phyloP scores from a whole-genome alignment of 2,329 filamentous ascomycete species.

The Penicillium sp. region DNA sequence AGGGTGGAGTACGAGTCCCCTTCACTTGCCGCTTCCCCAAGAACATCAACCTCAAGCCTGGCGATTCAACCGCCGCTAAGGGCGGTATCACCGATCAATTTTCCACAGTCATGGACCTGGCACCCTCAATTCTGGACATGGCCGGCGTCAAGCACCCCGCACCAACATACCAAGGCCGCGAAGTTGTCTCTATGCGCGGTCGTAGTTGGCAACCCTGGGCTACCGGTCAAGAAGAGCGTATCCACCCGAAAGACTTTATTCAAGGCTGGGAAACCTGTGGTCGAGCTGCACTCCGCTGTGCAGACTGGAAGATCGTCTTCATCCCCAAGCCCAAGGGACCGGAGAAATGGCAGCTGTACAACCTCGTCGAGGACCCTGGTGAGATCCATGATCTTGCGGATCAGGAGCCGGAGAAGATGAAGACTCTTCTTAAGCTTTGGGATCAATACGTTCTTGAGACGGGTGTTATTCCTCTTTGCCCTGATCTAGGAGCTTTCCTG shows the following conservation, averaged over 20 bases:
- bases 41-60: slow-evolving; percentile 18
- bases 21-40: slow-evolving; percentile 50
- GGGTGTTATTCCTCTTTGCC: slow-evolving; percentile 60
- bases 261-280: slow-evolving; percentile 60
- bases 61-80: slow-evolving; percentile 21
- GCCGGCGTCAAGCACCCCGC: slow-evolving; percentile 52
- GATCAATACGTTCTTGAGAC: slow-evolving; percentile 61
- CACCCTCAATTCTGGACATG: slow-evolving; percentile 47
- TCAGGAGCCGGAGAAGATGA: slow-evolving; percentile 44
- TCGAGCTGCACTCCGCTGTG: slow-evolving; percentile 55
- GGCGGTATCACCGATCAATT: slow-evolving; percentile 52
- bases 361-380: slow-evolving; percentile 53
- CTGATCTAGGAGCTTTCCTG: slow-evolving; percentile 59
- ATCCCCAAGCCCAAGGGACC: slow-evolving; percentile 57
- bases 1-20: slow-evolving; percentile 40
- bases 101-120: slow-evolving; percentile 55
- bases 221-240: slow-evolving; percentile 32
- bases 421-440: slow-evolving; percentile 55
- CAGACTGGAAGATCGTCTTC: slow-evolving; percentile 60
- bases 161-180: slow-evolving; percentile 52
- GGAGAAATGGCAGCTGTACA: slow-evolving; percentile 60
- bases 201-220: slow-evolving; percentile 49
- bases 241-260: slow-evolving; percentile 55
- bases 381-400: slow-evolving; percentile 51
- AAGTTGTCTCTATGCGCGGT: slow-evolving; percentile 55